These are phyloP conservation scores for Solioccasus polychromus DNA, from an alignment of 768 basidiomycete genomes.

Conservation along the genomic window DNA sequence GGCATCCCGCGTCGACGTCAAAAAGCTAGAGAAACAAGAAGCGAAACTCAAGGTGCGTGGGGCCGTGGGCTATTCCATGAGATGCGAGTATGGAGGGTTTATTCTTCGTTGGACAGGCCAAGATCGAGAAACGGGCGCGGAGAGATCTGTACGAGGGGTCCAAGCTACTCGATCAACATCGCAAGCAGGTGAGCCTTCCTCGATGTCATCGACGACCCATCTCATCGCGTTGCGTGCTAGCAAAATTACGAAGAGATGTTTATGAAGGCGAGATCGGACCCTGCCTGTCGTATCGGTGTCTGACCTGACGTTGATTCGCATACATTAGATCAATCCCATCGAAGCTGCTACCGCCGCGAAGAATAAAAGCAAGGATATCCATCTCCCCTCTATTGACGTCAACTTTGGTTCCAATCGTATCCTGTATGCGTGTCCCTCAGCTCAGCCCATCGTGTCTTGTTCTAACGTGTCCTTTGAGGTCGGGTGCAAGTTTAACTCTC, in stretches of 20 bases:
- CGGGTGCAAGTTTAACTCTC: constrained; percentile 82
- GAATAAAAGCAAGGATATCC: constrained; percentile 97
- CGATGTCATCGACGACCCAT: not conserved
- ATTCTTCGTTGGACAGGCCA: constrained; percentile 52
- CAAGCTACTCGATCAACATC: constrained; percentile 88
- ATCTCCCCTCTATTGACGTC: constrained; percentile 92
- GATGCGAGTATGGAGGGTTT: not conserved
- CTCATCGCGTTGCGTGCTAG: constrained; percentile 35
- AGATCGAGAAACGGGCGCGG: constrained; percentile 93
- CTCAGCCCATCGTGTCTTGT: not conserved
- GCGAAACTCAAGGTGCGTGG: constrained; percentile 79
- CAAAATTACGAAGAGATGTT: constrained; percentile 99
- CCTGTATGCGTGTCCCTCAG: constrained; percentile 42
- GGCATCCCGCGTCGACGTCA: constrained; percentile 89
- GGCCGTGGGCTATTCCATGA: no score
- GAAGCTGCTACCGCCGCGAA: constrained; percentile 74
- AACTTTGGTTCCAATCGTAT: constrained; percentile 95
- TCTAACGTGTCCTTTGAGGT: constrained; percentile 39
- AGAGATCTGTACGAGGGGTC: constrained; percentile 94
- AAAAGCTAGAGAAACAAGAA: constrained; percentile 95
- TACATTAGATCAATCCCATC: constrained; percentile 79
- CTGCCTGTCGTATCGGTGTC: not conserved
- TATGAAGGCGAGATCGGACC: constrained; percentile 71
- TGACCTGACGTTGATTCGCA: not conserved
- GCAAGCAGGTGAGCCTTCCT: constrained; percentile 65